phyloP scores from a whole-genome alignment of 352 stramenopile genomes.

The Pythium vanterpoolii region DNA sequence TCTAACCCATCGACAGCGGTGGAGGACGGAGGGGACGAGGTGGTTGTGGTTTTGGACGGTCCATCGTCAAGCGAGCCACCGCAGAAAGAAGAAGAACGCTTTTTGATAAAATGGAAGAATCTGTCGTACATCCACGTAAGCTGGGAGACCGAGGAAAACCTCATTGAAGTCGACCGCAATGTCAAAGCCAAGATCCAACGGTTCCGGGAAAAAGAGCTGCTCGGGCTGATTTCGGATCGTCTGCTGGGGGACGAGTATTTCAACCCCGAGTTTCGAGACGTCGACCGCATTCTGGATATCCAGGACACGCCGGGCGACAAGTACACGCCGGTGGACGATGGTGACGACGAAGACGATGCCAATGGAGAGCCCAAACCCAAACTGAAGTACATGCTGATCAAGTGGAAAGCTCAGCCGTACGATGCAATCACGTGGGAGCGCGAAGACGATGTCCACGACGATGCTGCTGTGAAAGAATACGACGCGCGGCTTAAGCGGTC shows the following conservation, averaged over 20 bases:
- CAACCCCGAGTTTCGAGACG: constrained; percentile 85
- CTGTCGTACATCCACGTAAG: constrained; percentile 89
- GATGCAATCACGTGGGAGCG: constrained; percentile 98
- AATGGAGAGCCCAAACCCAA: constrained; percentile 24
- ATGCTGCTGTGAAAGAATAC: constrained; percentile 80
- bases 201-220: constrained; percentile 74
- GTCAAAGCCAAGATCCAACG: constrained; percentile 86
- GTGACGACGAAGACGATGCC: constrained; percentile 31
- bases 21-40: constrained; percentile 5
- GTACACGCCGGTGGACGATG: constrained; percentile 50
- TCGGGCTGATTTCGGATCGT: constrained; percentile 41
- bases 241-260: constrained; percentile 88
- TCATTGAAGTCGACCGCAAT: constrained; percentile 83
- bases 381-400: constrained; percentile 96
- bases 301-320: constrained; percentile 70
- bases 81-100: constrained; percentile 67
- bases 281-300: constrained; percentile 89
- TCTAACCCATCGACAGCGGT: background rate
- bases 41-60: constrained; percentile 19
- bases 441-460: constrained; percentile 93
- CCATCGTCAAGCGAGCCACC: constrained; percentile 1
- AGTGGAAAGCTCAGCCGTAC: constrained; percentile 98
- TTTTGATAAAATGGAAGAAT: constrained; percentile 89
- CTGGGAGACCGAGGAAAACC: constrained; percentile 84
- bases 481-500: constrained; percentile 55